Conservation (phyloP, 768 basidiomycete genomes). For the Lentinula guzmanii region DNA sequence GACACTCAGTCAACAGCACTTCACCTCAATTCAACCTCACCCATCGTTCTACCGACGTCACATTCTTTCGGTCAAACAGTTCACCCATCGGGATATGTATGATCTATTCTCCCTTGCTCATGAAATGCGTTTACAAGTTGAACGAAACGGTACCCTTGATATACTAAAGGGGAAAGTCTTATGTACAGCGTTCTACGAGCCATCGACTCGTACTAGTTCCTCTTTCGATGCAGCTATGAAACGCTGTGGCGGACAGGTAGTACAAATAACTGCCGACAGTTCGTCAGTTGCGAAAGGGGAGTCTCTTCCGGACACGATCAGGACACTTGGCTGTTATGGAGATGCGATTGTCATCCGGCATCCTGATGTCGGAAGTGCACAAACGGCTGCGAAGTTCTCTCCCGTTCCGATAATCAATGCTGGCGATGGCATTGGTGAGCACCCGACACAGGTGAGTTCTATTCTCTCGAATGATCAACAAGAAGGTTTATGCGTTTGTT, state of each 20-base stretch:
- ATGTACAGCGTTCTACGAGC: slow-evolving; percentile 92
- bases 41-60: slow-evolving; percentile 91
- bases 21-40: slow-evolving; percentile 52
- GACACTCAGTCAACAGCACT: slow-evolving; percentile 15
- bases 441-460: slow-evolving; percentile 81
- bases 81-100: slow-evolving; percentile 83
- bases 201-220: slow-evolving; percentile 90
- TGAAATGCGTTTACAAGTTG: slow-evolving; percentile 96
- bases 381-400: slow-evolving; percentile 92
- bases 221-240: slow-evolving; percentile 99
- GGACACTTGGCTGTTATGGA: slow-evolving; percentile 91
- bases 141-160: slow-evolving; percentile 83
- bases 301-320: slow-evolving; percentile 85
- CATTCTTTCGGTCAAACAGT: slow-evolving; percentile 92
- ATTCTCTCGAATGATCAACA: background rate
- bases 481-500: slow-evolving; percentile 5
- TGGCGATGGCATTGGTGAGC: slow-evolving; percentile 95
- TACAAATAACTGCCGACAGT: slow-evolving; percentile 72
- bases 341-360: slow-evolving; percentile 95
- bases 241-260: slow-evolving; percentile 92
- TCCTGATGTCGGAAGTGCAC: slow-evolving; percentile 90
- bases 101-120: slow-evolving; percentile 92
- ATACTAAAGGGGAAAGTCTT: slow-evolving; percentile 88
- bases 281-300: slow-evolving; percentile 95
- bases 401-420: slow-evolving; percentile 96